Percentiles rank a stretch among this genome's conserved stretches.
These are phyloP conservation scores for Sugiyamaella sp. DNA, from an alignment of 1,139 yeast genomes.

Conservation along the genomic window DNA sequence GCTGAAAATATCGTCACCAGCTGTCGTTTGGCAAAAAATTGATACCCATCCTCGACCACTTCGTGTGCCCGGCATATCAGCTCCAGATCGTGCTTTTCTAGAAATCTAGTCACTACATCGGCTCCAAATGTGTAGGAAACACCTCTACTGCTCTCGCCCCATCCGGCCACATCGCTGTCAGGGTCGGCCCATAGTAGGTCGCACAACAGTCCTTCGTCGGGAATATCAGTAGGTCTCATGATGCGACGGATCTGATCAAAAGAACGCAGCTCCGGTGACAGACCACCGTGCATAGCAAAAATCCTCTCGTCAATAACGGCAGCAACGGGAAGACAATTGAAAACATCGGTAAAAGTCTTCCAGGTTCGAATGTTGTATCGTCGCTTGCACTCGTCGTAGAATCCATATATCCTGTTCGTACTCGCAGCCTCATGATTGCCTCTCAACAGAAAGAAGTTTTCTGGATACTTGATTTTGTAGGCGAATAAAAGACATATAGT, in stretches of 20 bases:
- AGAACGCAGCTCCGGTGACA: slow-evolving; percentile 92
- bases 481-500: slow-evolving; percentile 91
- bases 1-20: slow-evolving; percentile 94
- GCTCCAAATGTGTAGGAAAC: slow-evolving; percentile 98
- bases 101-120: slow-evolving; percentile 89
- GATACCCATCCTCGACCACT: slow-evolving; percentile 98
- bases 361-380: slow-evolving; percentile 95
- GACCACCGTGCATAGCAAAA: slow-evolving; percentile 98
- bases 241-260: slow-evolving; percentile 98
- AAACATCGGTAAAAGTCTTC: slow-evolving; percentile 98
- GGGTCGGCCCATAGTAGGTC: slow-evolving; percentile 99
- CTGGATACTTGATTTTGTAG: slow-evolving; percentile 96
- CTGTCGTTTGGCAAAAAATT: slow-evolving; percentile 93
- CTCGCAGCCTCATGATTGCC: slow-evolving; percentile 99
- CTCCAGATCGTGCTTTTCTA: slow-evolving; percentile 96
- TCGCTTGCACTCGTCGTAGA: slow-evolving; percentile 95
- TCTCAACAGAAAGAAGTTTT: slow-evolving; percentile 90
- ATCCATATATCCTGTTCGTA: slow-evolving; percentile 94
- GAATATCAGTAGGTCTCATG: slow-evolving; percentile 98
- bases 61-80: slow-evolving; percentile 97
- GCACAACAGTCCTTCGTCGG: slow-evolving; percentile 93
- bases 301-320: slow-evolving; percentile 97
- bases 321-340: slow-evolving; percentile 96
- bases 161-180: slow-evolving; percentile 93
- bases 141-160: slow-evolving; percentile 98